Evolutionary conservation across 2,329 filamentous ascomycete genomes (phyloP).

Genomic region (Elsinoe ampelina): DNA sequence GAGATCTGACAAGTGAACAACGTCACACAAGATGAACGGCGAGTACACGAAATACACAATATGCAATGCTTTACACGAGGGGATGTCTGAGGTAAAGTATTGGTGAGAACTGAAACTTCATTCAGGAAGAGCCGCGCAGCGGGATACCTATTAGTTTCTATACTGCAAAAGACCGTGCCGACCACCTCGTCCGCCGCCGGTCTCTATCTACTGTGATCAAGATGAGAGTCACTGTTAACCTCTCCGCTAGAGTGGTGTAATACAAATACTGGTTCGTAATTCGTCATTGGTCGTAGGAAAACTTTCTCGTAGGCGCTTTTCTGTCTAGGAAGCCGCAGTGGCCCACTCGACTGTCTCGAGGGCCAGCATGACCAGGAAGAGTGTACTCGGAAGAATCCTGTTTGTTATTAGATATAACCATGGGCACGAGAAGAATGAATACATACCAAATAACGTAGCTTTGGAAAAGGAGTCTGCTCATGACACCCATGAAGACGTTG

Average conservation of each 20-base stretch:
- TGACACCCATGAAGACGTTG: constrained; percentile 86
- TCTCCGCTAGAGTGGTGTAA: neutral
- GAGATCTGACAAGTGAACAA: too few relatives aligned
- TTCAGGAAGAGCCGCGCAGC: neutral
- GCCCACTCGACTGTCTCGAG: constrained; percentile 92
- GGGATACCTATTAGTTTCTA: neutral
- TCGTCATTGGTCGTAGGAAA: neutral
- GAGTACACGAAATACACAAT: too few relatives aligned
- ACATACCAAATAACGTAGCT: constrained; percentile 89
- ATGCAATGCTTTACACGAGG: too few relatives aligned
- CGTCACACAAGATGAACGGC: too few relatives aligned
- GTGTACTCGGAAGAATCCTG: constrained; percentile 87
- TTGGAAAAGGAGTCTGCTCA: constrained; percentile 88
- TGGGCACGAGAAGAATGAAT: neutral
- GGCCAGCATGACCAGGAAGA: constrained; percentile 81
- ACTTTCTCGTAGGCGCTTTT: neutral
- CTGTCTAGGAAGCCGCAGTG: constrained; percentile 1
- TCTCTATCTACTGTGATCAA: neutral
- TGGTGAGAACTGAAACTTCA: neutral
- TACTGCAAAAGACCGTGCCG: neutral
- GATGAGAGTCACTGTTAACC: neutral
- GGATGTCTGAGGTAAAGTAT: neutral
- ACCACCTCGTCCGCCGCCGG: too few relatives aligned
- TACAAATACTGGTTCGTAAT: neutral
- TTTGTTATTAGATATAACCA: constrained; percentile 1